Evolutionary conservation across 1,284 basidiomycete genomes (phyloP), one percentile per base, ranked within the genome.

Genomic region (Moesziomyces antarcticus): DNA sequence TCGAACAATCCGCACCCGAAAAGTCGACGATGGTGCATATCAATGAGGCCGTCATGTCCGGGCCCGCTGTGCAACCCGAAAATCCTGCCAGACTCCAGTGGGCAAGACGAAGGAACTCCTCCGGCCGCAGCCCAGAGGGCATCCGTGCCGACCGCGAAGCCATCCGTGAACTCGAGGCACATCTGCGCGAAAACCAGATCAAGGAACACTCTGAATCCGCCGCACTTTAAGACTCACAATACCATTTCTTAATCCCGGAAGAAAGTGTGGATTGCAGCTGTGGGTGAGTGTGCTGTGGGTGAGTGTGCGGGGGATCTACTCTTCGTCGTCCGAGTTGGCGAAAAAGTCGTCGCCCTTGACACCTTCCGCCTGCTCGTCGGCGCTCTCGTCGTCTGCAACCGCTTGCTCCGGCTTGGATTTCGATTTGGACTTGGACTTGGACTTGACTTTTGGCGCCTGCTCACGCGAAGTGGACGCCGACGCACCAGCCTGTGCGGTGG

Each of bases 291-390:
- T n/a, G n/a, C n/a, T n/a, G n/a, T n/a, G n/a, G n/a, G n/a, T n/a
- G 22, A 33, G 30, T 48, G 35, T 10, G 21, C 1, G 25, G 25
- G 1, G 6, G 9, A 25, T 9, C 47, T 42, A 57, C 43, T 70
- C 50, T 21, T 72, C 58, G n/a, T 66, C 62, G 18, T 72, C 68
- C 3, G 73, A 60, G 11, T 65, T 60, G 9, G 67, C 75, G 49
- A 77, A 77, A 43, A 77, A 77, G 46, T 77, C 75, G 33, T 77
- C 75, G 20, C 52, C 70, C 52, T 67, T 57, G 56, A 73, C 63
- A 22, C 56, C 66, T 13, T 46, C 51, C 18, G 42, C 35, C 20
- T 50, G 40, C 37, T 48, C 50, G 10, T 63, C 51, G 3, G 53
- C 21, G 24, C 46, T 13, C 21, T 60, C 52, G 6, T 44, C 47